These are phyloP conservation scores for Ceratocystis papillata DNA, from an alignment of 2,329 filamentous ascomycete species.

Conservation along the genomic window DNA sequence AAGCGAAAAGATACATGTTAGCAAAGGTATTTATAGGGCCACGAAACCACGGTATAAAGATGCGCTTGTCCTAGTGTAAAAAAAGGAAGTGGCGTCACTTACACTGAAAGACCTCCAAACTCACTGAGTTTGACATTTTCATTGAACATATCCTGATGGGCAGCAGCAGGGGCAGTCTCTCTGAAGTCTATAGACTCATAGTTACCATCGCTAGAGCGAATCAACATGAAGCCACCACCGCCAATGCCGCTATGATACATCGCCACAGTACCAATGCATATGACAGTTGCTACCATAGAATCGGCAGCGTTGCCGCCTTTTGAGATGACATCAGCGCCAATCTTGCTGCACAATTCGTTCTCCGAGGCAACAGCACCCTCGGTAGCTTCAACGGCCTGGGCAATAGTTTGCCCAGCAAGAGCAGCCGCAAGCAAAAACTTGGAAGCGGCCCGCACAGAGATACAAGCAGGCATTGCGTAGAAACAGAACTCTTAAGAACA, in stretches of 20 bases:
- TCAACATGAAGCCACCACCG: constrained; percentile 68
- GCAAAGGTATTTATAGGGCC: not conserved
- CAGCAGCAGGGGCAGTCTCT: constrained; percentile 70
- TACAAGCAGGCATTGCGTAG: constrained; percentile 18
- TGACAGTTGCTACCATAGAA: constrained; percentile 51
- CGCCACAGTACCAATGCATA: constrained; percentile 52
- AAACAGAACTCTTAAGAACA: not conserved
- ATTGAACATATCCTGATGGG: constrained; percentile 70
- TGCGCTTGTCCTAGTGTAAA: too few species aligned
- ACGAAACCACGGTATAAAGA: too few species aligned
- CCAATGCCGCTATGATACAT: constrained; percentile 63
- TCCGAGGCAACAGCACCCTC: constrained; percentile 53
- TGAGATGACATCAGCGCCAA: constrained; percentile 47
- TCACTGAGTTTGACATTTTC: constrained; percentile 54
- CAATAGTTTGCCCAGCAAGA: constrained; percentile 14
- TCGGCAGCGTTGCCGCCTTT: constrained; percentile 57
- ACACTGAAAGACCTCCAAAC: constrained; percentile 59
- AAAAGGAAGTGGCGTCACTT: constrained; percentile 35
- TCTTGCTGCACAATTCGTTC: constrained; percentile 46
- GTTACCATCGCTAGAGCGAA: constrained; percentile 51
- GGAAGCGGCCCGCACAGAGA: constrained; percentile 20
- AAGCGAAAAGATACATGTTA: not conserved
- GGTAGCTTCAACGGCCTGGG: constrained; percentile 12
- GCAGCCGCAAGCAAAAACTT: constrained; percentile 19
- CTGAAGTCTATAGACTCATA: constrained; percentile 80